phyloP scores from a whole-genome alignment of 2,329 filamentous ascomycete genomes.

The Cytospora schulzeri region DNA sequence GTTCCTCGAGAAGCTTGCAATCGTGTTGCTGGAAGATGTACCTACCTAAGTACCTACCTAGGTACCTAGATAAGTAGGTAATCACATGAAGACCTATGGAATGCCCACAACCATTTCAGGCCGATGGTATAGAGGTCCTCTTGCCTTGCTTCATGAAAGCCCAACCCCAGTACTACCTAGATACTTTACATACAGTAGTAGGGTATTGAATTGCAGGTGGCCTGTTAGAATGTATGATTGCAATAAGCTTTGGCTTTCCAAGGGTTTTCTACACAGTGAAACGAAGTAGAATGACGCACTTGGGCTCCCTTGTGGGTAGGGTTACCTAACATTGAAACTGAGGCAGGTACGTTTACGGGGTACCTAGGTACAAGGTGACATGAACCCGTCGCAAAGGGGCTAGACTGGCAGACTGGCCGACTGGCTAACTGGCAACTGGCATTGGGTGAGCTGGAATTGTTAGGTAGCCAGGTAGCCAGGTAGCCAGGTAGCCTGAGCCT shows the following conservation, averaged over 20 bases:
- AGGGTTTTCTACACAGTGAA: background rate
- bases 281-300: background rate
- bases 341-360: background rate
- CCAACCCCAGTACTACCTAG: background rate
- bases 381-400: background rate
- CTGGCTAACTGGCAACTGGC: too few species aligned
- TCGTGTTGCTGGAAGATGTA: background rate
- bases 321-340: background rate
- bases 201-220: background rate
- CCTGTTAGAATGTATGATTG: background rate
- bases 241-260: background rate
- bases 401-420: too few species aligned
- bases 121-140: background rate
- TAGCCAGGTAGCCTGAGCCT: background rate
- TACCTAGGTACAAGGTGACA: background rate
- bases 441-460: background rate
- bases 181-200: too few species aligned
- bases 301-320: background rate
- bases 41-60: too few species aligned
- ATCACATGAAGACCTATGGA: background rate
- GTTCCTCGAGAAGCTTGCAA: background rate
- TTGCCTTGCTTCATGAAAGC: background rate
- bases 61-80: too few species aligned
- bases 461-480: background rate
- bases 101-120: background rate